Base-by-base conservation (phyloP, 306 rosid genomes). In the Astragalus membranaceus region DNA sequence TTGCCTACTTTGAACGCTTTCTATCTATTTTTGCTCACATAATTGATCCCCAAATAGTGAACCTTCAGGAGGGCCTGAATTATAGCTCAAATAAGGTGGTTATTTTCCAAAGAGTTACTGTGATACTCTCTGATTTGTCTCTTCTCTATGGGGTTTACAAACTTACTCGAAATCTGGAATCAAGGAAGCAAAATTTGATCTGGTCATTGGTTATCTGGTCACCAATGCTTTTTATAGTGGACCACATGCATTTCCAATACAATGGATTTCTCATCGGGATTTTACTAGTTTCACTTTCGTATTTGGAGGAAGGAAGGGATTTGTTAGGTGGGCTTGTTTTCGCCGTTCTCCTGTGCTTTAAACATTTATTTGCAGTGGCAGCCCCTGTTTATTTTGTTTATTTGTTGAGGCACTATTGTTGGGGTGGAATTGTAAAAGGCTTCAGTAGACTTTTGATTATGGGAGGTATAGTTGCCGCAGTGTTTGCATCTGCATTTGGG, bases 231-330 rank as follows among this genome's bases (percentile, higher is more conserved):
- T 65, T 94, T 64, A 80, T 88, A 53, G 97, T 94, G 68, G 98
- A 94, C 69, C 96, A 88, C 71, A 8, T 94, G 80, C 97, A 94
- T 83, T 90, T 94, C 52, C 98, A 87, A 87, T 88, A 90, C 68
- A 94, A 94, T 74, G 98, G 98, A 23, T 88, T 94, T 83, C 91
- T 94, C 59, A 81, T 94, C 72, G 98, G 97, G 72, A 75, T 94
- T 53, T 72, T 94, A 75, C 74, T 94, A 86, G 82, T 90, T 63
- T 90, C 98, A 23, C 89, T 85, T 65, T 90, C 97, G 17, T 85
- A 47, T 86, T 76, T 94, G 86, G 91, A 87, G 84, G 91, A 94
- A 79, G 96, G 91, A 60, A 94, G 79, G 80, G 97, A 90, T 80
- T 83, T 90, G 89, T 62, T 68, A 74, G 98, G 97, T 33, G 98